These are phyloP conservation scores for Diutina sp. DNA, from an alignment of 1,139 yeast genomes.

Conservation along the genomic window DNA sequence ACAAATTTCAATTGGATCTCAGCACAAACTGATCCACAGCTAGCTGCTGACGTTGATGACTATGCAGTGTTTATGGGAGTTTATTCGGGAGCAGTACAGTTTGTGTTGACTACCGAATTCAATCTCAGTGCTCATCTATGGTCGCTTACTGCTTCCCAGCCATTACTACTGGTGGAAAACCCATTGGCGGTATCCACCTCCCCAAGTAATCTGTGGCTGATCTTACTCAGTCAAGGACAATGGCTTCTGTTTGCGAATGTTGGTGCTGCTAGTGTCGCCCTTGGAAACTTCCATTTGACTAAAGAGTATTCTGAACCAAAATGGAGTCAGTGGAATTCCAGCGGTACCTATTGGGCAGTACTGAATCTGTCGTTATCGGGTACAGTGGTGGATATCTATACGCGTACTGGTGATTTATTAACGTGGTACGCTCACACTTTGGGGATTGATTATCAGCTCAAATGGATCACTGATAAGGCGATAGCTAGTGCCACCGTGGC, in stretches of 20 bases:
- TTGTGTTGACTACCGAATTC: background rate
- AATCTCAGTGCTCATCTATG: background rate
- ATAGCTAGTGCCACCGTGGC: background rate
- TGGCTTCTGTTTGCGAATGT: background rate
- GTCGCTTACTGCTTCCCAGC: background rate
- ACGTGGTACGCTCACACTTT: background rate
- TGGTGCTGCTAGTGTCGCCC: background rate
- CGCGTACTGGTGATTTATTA: background rate
- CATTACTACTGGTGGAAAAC: background rate
- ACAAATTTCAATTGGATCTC: background rate
- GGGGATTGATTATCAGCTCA: background rate
- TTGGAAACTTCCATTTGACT: background rate
- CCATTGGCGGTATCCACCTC: background rate
- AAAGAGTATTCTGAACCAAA: background rate
- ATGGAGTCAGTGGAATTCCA: background rate
- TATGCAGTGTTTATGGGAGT: background rate
- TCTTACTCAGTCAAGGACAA: background rate
- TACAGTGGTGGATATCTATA: background rate
- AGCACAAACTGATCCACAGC: background rate
- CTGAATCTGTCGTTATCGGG: background rate
- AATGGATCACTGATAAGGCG: background rate
- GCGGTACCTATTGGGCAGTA: background rate
- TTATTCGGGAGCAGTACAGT: background rate
- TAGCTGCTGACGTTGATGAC: background rate
- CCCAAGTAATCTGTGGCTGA: background rate